Base-by-base conservation (phyloP, 192 early-diverging fungal species). In the Coemansia sp. region DNA sequence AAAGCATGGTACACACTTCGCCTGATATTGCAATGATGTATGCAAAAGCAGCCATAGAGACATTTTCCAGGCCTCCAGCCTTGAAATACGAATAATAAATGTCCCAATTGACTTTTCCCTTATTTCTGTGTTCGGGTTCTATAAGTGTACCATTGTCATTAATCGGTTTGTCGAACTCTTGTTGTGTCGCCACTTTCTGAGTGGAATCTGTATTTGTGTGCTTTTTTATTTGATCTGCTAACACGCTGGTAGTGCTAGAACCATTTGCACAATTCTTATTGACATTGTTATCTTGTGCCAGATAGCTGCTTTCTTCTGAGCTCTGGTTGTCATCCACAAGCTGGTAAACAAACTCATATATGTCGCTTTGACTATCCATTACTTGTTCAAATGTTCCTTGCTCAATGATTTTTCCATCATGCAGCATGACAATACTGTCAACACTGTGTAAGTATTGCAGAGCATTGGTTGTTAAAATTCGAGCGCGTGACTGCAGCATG, bases 381-480 rank as follows among this genome's bases (percentile, higher is more conserved):
- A 49, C 59, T 7, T 12, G 9, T 4, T 26, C 23, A 51, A 49
- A 51, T n/a, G n/a, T n/a, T n/a, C n/a, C n/a, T n/a, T n/a, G n/a
- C n/a, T n/a, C n/a, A n/a, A n/a, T n/a, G n/a, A 64, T 30, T 14
- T 7, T 38, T 1, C 62, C 62, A 26, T 64, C 41, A 1, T 41
- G 12, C 22, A 88, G 38, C 50, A 86, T 78, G 48, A 78, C 58
- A 30, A 88, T 65, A 9, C 58, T 50, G 54, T 84, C 81, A 9
- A 69, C 61, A 14, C 73, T 69, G 58, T 69, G 54, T 51, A 88
- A 65, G 31, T 81, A 71, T n/a, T 82, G 76, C 5, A 85, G 47
- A 0, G 77, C 76, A 54, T 87, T 86, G 24, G 85, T 87, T 32
- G 86, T 74, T 1, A 86, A 69, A 3, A 88, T 69, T 0, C 82